Evolutionary conservation across 495 filamentous ascomycete genomes (phyloP).

Genomic region (Hypomontagnella monticulosa): DNA sequence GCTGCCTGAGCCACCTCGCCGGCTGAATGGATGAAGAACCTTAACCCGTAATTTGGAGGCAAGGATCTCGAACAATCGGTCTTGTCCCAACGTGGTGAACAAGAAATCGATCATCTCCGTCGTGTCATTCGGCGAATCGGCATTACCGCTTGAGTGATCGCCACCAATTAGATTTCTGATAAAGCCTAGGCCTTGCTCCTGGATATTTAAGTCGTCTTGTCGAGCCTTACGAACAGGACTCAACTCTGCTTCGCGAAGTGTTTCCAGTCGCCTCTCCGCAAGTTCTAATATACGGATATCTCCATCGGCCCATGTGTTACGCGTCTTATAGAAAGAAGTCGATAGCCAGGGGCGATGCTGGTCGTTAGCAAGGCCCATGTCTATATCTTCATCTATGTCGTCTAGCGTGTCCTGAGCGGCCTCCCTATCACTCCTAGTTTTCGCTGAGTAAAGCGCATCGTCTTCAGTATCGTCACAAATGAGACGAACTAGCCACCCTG

Average conservation of each 20-base stretch:
- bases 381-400: conserved; percentile 73
- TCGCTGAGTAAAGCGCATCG: conserved; percentile 52
- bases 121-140: conserved; percentile 65
- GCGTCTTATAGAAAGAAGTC: conserved; percentile 37
- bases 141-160: conserved; percentile 66
- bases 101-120: conserved; percentile 85
- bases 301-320: conserved; percentile 17
- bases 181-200: conserved; percentile 88
- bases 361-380: conserved; percentile 52
- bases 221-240: conserved; percentile 67
- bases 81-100: conserved; percentile 77
- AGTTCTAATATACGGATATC: conserved; percentile 49
- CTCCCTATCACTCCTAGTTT: conserved; percentile 43
- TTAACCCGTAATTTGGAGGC: conserved; percentile 74
- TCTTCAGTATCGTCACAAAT: conserved; percentile 70
- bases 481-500: conserved; percentile 80
- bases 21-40: conserved; percentile 55
- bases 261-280: conserved; percentile 60
- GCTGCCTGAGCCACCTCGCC: conserved; percentile 40
- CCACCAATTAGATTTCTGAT: conserved; percentile 89
- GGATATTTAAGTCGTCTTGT: conserved; percentile 82
- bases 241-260: conserved; percentile 64
- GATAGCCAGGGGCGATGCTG: conserved; percentile 47
- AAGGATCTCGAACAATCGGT: conserved; percentile 78
- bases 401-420: conserved; percentile 48